Evolutionary conservation across 129 eudicot species (phyloP).

Genomic region (Ambrosia artemisiifolia): DNA sequence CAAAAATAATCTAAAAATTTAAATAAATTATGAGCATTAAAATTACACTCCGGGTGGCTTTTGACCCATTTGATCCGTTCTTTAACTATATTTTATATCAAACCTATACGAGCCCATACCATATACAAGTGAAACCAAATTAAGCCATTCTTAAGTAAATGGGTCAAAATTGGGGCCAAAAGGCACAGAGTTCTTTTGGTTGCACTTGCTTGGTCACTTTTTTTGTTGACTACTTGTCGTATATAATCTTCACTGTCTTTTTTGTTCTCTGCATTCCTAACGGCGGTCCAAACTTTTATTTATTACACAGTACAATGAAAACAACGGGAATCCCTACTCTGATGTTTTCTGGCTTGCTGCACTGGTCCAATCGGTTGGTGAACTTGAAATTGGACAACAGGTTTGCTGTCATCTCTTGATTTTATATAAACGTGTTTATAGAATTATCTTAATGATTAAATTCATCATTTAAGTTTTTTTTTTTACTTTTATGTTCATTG

Average conservation of each 20-base stretch:
- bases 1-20: background rate
- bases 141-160: background rate
- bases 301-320: slow-evolving; percentile 79
- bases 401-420: slow-evolving; percentile 34
- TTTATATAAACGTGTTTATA: background rate
- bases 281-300: background rate
- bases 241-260: background rate
- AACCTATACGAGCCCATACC: background rate
- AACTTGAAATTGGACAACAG: slow-evolving; percentile 92
- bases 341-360: slow-evolving; percentile 98
- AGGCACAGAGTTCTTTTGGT: background rate
- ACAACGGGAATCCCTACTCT: slow-evolving; percentile 80
- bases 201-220: background rate
- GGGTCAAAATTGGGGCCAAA: background rate
- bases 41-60: background rate
- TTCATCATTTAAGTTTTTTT: background rate
- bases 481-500: background rate
- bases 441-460: slow-evolving; percentile 3
- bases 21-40: background rate
- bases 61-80: background rate
- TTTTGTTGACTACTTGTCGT: background rate
- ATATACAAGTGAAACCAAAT: background rate
- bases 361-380: slow-evolving; percentile 84
- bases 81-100: background rate
- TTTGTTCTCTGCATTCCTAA: background rate